Base-by-base conservation (phyloP, 2,329 filamentous ascomycete genomes). In the Cyphellophora attinorum region DNA sequence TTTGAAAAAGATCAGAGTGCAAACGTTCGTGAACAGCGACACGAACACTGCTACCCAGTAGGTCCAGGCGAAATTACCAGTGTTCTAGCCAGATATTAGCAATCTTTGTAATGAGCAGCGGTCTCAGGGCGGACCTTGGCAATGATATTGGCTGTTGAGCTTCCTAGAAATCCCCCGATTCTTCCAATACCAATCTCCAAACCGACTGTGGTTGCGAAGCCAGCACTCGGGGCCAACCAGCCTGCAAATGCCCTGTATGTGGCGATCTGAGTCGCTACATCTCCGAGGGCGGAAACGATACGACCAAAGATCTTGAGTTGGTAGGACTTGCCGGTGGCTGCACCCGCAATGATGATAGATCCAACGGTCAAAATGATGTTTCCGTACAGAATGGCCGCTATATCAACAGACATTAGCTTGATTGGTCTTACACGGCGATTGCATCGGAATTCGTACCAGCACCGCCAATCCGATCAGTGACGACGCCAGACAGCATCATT, bases 1-100 rank as follows among this genome's bases (percentile, higher is more conserved):
- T 44, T 64, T 62, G 56, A 64, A 76, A 50, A 77, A 78, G 6
- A 59, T 52, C 0, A 63, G 34, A 0, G 72, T 76, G 1, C 65
- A 61, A 0, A 65, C 48, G 35, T 79, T 78, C 6, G 74, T 77
- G 41, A 79, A 78, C 2, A 79, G 38, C 38, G 78, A 76, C 69
- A 78, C 77, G 45, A 74, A 72, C 0, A 79, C 72, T 0, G 84
- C 64, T 6, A 67, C 67, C 74, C 74, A 78, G 47, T 69, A 78
- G 0, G 71, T 70, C 71, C 73, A 78, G 34, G 67, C 66, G 29
- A 79, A 79, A 45, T 78, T 63, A n/a, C n/a, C n/a, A n/a, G n/a
- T n/a, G n/a, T n/a, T n/a, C n/a, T n/a, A 0, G 73, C 72, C 0
- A 68, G 71, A 10, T 67, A 69, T 44, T 69, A 23, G 6, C 12